Percentiles rank a stretch among this genome's conserved stretches.
Conservation (phyloP, 2,329 filamentous ascomycete species). For the Camptophora hylomeconis region DNA sequence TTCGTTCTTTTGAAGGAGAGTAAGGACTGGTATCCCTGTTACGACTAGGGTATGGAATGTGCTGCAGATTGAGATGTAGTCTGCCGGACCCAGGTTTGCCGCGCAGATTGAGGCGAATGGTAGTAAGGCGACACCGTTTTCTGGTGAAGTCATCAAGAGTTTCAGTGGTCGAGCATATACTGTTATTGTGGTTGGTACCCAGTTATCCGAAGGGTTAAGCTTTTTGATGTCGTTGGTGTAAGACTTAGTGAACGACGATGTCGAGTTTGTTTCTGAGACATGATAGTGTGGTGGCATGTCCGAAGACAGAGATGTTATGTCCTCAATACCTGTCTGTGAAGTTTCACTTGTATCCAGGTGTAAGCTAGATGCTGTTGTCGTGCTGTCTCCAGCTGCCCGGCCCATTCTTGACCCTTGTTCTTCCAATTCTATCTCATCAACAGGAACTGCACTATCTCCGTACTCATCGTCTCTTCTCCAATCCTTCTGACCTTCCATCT, state of each 20-base stretch:
- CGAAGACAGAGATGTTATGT: conserved; percentile 6
- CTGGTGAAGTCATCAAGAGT: conserved; percentile 28
- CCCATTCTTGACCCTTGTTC: conserved; percentile 1
- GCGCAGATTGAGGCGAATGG: conserved; percentile 56
- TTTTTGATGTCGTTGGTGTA: conserved; percentile 6
- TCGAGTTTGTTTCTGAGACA: conserved; percentile 4
- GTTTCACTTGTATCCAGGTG: conserved; percentile 2
- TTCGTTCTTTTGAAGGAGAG: conserved; percentile 61
- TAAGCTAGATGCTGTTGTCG: conserved; percentile 1
- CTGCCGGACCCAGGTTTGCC: conserved; percentile 56
- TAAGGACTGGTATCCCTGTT: conserved; percentile 55
- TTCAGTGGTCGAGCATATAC: conserved; percentile 32
- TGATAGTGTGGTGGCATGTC: conserved; percentile 17
- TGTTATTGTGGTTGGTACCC: conserved; percentile 11
- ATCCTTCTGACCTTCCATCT: conserved; percentile 64
- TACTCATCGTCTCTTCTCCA: conserved; percentile 41
- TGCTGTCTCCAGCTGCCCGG: too few species aligned
- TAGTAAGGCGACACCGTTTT: conserved; percentile 37
- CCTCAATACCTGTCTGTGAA: background rate
- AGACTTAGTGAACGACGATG: conserved; percentile 1
- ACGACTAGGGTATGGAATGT: conserved; percentile 68
- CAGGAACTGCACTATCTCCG: conserved; percentile 21
- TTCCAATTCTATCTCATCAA: conserved; percentile 4
- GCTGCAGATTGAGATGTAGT: conserved; percentile 71
- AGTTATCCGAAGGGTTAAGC: conserved; percentile 11